Evolutionary conservation across 2,329 filamentous ascomycete species (phyloP).

Genomic region (Epichloe brachyelytri): DNA sequence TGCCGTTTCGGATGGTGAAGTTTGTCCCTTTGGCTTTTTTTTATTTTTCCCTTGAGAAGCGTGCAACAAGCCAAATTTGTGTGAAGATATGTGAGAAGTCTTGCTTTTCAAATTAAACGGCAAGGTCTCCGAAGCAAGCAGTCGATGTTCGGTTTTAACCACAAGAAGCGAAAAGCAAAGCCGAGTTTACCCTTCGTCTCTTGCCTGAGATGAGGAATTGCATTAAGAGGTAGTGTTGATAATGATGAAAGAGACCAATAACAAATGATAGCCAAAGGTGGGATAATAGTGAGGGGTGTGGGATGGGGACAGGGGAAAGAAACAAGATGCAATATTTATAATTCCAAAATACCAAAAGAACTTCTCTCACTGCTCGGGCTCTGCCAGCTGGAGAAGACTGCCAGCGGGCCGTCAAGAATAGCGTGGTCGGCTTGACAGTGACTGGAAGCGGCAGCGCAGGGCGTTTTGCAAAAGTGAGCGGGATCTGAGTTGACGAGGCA

Average conservation of each 20-base stretch:
- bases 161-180: too few relatives aligned
- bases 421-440: neutral
- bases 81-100: too few relatives aligned
- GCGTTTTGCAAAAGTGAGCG: neutral
- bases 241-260: neutral
- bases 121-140: too few relatives aligned
- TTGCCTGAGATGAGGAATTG: too few relatives aligned
- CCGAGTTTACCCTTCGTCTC: too few relatives aligned
- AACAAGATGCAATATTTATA: neutral
- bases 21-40: neutral
- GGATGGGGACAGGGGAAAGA: neutral
- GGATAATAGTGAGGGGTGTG: neutral
- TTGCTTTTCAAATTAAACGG: too few relatives aligned
- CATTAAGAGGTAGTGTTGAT: neutral
- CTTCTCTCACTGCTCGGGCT: neutral
- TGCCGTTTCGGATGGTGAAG: neutral
- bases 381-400: neutral
- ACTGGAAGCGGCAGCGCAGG: neutral
- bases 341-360: too few relatives aligned
- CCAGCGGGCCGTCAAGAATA: neutral
- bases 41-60: neutral
- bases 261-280: neutral
- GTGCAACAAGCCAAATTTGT: too few relatives aligned
- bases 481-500: neutral
- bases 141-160: too few relatives aligned